phyloP scores from a whole-genome alignment of 2,329 filamentous ascomycete genomes.

The Delphinella strobiligena region DNA sequence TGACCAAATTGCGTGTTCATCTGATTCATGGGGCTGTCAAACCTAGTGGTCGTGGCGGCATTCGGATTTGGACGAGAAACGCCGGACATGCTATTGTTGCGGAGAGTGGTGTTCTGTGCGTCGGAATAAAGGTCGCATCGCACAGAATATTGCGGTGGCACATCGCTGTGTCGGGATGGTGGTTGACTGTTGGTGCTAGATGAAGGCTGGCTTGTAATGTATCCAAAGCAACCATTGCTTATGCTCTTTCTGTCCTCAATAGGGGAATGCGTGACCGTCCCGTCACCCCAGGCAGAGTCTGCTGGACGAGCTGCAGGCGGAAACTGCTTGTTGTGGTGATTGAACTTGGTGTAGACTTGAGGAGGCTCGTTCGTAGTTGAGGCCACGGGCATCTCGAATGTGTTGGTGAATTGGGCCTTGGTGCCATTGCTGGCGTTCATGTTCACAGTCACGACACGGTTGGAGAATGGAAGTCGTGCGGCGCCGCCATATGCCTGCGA shows the following conservation, averaged over 20 bases:
- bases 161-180: slow-evolving; percentile 40
- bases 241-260: slow-evolving; percentile 14
- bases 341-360: slow-evolving; percentile 23
- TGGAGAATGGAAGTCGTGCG: slow-evolving; percentile 15
- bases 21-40: not conserved
- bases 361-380: slow-evolving; percentile 16
- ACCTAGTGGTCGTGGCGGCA: not conserved
- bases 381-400: slow-evolving; percentile 13
- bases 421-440: slow-evolving; percentile 12
- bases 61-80: not conserved
- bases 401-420: slow-evolving; percentile 13
- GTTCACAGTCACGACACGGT: slow-evolving; percentile 15
- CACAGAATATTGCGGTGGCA: slow-evolving; percentile 21
- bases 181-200: slow-evolving; percentile 46
- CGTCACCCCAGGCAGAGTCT: slow-evolving; percentile 6
- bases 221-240: slow-evolving; percentile 22
- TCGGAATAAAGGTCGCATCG: slow-evolving; percentile 2
- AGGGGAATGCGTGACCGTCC: slow-evolving; percentile 7
- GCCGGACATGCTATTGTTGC: not conserved
- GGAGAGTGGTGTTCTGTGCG: not conserved
- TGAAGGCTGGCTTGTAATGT: slow-evolving; percentile 29
- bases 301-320: slow-evolving; percentile 4
- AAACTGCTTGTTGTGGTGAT: slow-evolving; percentile 16
- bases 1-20: slow-evolving; percentile 12
- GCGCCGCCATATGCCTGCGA: slow-evolving; percentile 21